A percentile compares a stretch with the other conserved stretches of the same genome.
These are phyloP conservation scores for Ophiostoma sp. DNA, from an alignment of 2,329 filamentous ascomycete genomes.

Conservation along the genomic window DNA sequence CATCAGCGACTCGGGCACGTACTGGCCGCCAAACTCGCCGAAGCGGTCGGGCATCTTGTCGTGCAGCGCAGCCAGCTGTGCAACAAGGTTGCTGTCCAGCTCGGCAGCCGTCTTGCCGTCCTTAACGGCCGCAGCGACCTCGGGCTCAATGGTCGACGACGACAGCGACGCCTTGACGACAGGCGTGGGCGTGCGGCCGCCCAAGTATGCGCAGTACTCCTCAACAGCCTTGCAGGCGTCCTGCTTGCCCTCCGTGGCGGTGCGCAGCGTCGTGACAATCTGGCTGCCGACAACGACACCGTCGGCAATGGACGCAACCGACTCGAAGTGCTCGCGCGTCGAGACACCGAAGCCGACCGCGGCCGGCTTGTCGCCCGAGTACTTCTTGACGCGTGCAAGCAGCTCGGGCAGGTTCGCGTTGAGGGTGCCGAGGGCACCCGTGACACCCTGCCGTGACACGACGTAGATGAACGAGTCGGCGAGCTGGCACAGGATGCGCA, in stretches of 20 bases:
- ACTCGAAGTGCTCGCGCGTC: constrained; percentile 87
- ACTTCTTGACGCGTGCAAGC: constrained; percentile 79
- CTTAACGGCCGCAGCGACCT: constrained; percentile 53
- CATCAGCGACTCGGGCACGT: constrained; percentile 96
- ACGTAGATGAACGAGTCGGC: constrained; percentile 99
- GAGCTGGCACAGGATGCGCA: constrained; percentile 93
- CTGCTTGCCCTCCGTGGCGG: constrained; percentile 39
- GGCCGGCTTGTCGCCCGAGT: constrained; percentile 82
- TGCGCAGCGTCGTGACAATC: constrained; percentile 75
- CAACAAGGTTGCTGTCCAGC: constrained; percentile 59
- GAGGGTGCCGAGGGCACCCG: constrained; percentile 77
- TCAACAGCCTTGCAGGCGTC: constrained; percentile 58
- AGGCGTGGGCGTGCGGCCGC: constrained; percentile 41
- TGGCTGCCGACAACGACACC: constrained; percentile 96
- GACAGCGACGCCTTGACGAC: constrained; percentile 59
- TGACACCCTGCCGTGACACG: constrained; percentile 94
- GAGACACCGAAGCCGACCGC: constrained; percentile 95
- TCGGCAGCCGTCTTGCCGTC: constrained; percentile 47
- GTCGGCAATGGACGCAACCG: constrained; percentile 76
- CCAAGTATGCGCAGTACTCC: constrained; percentile 73
- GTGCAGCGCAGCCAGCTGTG: constrained; percentile 79
- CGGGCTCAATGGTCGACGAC: constrained; percentile 43
- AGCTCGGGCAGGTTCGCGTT: constrained; percentile 77
- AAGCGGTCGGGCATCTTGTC: constrained; percentile 77
- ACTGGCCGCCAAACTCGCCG: constrained; percentile 94